Evolutionary conservation across 306 rosid genomes (phyloP), one percentile per base, ranked within the genome.

Genomic region (Acacia confusa): DNA sequence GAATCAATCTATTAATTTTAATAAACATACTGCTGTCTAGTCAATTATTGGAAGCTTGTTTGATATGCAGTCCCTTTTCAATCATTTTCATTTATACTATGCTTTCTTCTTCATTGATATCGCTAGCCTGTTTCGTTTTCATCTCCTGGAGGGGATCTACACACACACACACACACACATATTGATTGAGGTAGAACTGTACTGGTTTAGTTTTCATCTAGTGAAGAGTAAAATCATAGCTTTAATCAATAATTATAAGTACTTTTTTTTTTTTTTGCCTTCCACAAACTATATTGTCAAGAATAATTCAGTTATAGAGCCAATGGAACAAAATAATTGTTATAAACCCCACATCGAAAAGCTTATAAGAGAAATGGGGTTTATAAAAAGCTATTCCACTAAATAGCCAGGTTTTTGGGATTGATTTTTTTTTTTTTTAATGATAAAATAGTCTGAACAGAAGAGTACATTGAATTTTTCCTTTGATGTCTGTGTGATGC

Each of bases 11-110:
- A 48, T 70, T 41, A 22, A 41, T 70, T 70, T 70, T 22, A 40
- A 22, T 25, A 28, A 43, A 41, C 17, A 24, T 24, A 70, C 8
- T 65, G 2, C 45, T 70, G 75, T 72, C 24, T 48, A 22, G 76
- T 78, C 89, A 78, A 81, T 87, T 81, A 74, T 86, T 30, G 86
- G 17, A 36, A 61, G 17, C 71, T 70, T 64, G 70, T 65, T 70
- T 78, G 78, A 74, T 78, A 75, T 67, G 77, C 58, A 20, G 69
- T 44, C 34, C 27, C 4, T 19, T 79, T 70, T 81, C 85, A 78
- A 84, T 84, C 87, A 36, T 78, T 70, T 81, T 78, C 84, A 67
- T 22, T 22, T 9, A 13, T 40, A 19, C 52, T 4, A 22, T 43
- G 34, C 45, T n/a, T 38, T 69, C 10, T 41, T 41, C 75, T 41